Evolutionary conservation across 2,329 filamentous ascomycete species (phyloP).

Genomic region (Orbilia brochopaga): DNA sequence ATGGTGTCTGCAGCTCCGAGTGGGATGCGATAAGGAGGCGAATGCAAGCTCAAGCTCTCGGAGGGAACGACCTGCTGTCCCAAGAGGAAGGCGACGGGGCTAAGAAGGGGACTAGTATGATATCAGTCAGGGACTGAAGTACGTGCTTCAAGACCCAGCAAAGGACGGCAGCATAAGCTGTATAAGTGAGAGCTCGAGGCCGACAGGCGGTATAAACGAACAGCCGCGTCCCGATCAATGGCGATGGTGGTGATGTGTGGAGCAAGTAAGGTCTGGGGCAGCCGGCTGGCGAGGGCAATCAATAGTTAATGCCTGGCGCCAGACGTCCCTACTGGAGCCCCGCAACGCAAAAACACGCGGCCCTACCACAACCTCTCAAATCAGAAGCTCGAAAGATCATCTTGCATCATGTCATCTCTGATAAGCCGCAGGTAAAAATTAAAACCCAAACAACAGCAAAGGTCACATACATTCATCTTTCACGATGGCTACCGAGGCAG

Average conservation of each 20-base stretch:
- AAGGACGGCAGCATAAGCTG: too few relatives aligned
- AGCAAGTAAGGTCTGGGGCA: too few relatives aligned
- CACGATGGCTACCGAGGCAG: slow-evolving; percentile 28
- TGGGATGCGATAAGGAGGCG: slow-evolving; percentile 5
- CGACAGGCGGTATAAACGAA: too few relatives aligned
- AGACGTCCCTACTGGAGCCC: neutral
- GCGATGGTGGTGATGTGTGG: too few relatives aligned
- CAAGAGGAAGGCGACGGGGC: too few relatives aligned
- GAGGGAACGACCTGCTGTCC: neutral
- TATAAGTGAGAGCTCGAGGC: too few relatives aligned
- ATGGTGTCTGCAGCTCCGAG: slow-evolving; percentile 9
- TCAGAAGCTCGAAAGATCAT: neutral
- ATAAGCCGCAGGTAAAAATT: neutral
- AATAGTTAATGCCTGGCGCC: neutral
- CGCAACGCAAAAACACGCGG: neutral
- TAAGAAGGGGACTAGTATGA: too few relatives aligned
- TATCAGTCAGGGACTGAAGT: too few relatives aligned
- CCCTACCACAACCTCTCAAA: neutral
- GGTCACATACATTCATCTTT: neutral
- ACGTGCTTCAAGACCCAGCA: too few relatives aligned
- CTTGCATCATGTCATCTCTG: too few relatives aligned
- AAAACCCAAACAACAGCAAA: neutral
- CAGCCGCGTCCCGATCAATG: too few relatives aligned
- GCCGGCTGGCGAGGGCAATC: slow-evolving; percentile 1
- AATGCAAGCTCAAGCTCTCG: neutral